phyloP scores from a whole-genome alignment of 345 rosid genomes.

The Trapa incisa region DNA sequence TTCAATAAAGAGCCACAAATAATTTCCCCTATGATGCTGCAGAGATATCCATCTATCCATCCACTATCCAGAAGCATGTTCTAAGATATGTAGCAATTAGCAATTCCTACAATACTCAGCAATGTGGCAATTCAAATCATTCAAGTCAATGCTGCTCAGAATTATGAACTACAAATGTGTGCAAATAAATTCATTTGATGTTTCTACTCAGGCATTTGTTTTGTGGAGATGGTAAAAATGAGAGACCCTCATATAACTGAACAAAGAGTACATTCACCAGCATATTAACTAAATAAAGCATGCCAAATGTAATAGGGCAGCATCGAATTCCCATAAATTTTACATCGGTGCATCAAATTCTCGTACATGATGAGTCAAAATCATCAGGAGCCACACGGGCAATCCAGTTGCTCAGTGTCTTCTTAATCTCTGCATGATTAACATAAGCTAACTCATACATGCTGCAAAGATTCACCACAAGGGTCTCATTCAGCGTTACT shows the following conservation, averaged over 20 bases:
- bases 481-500: constrained; percentile 68
- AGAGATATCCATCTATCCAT: neutral
- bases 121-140: neutral
- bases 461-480: constrained; percentile 86
- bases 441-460: constrained; percentile 98
- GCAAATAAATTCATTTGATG: neutral
- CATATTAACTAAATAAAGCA: neutral
- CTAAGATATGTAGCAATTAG: neutral
- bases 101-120: neutral
- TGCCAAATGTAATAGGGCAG: neutral
- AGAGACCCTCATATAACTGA: neutral
- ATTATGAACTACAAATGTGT: neutral
- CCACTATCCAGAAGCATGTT: neutral
- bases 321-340: neutral
- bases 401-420: constrained; percentile 79
- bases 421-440: constrained; percentile 69
- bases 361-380: constrained; percentile 77
- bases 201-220: neutral
- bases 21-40: neutral
- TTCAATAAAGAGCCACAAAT: neutral
- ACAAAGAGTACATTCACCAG: neutral
- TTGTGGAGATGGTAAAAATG: neutral
- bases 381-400: constrained; percentile 88
- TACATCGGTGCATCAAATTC: constrained; percentile 38
- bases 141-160: neutral